Evolutionary conservation across 257 asterid genomes (phyloP).

Genomic region (Pogostemon cablin): DNA sequence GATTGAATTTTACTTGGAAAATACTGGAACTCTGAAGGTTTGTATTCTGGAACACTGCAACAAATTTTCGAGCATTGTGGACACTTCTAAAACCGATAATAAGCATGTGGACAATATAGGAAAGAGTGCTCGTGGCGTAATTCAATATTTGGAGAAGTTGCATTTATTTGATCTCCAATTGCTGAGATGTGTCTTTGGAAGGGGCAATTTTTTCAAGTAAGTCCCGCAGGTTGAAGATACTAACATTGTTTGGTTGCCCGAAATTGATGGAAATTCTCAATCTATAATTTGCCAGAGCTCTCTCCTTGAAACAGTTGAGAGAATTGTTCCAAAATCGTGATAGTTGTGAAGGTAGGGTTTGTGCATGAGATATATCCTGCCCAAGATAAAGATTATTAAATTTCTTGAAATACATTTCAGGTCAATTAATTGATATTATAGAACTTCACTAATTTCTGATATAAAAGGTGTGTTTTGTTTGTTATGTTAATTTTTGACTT

Average conservation of each 20-base stretch:
- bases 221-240: conserved; percentile 27
- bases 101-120: neutral
- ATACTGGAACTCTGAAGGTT: conserved; percentile 18
- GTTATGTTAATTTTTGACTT: too few relatives aligned
- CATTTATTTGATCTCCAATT: conserved; percentile 23
- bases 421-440: too few relatives aligned
- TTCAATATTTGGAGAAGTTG: conserved; percentile 28
- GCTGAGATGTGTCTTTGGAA: conserved; percentile 18
- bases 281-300: neutral
- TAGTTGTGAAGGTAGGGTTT: too few relatives aligned
- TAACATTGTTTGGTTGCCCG: conserved; percentile 27
- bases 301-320: conserved; percentile 21
- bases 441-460: too few relatives aligned
- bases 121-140: neutral
- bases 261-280: conserved; percentile 12
- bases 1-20: conserved; percentile 25
- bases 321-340: conserved; percentile 15
- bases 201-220: neutral
- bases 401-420: too few relatives aligned
- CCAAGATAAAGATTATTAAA: conserved; percentile 6
- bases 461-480: too few relatives aligned
- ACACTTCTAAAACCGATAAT: neutral
- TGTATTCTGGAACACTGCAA: conserved; percentile 11
- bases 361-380: neutral
- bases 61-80: neutral